Evolutionary conservation across 1,284 basidiomycete genomes (phyloP), one percentile per base, ranked within the genome.

Genomic region (Thecaphora frezii): DNA sequence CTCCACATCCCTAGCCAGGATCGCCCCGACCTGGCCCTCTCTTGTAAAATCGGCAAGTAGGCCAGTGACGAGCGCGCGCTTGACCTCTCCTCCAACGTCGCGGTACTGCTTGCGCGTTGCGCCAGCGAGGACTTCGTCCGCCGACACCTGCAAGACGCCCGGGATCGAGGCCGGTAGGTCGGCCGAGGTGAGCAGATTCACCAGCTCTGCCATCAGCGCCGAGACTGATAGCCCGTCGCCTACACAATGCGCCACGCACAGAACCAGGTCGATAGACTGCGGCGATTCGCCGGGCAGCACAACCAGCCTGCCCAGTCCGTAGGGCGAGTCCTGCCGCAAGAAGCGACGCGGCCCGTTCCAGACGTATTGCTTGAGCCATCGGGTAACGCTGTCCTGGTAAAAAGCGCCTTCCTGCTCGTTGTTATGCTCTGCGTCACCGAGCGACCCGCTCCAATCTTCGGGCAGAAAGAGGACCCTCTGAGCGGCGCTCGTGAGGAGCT

Each of bases 271-370:
- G 33, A 36, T 36, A 9, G 33, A 66, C 55, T 46, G 19, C 43
- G 48, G 45, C 48, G 39, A 23, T 24, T 36, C 24, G 8, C 14
- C 39, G 1, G 63, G 63, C 12, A 61, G 52, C 2, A 61, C 8
- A 3, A 66, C 37, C n/a, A 66, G 43, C 18, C 55, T 47, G 7
- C 52, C 58, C 12, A 66, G 39, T 18, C 58, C 63, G 25, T 46
- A 66, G 1, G 54, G 49, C 3, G 23, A 30, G 18, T 52, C 16
- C 40, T 66, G 63, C 2, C 49, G 3, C 19, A 66, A 50, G 41
- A 61, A 66, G 12, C 63, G 51, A 16, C 58, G 54, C 25, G 52
- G 53, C 44, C 55, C 63, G 24, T 66, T 66, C 63, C 63, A 66
- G 18, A 66, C 49, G n/a, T 61, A 58, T 13, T 37, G 40, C 21